A percentile compares a stretch with the other conserved stretches of the same genome.
Conservation (phyloP, 2,329 filamentous ascomycete species). For the Trichoderma oligosporum region DNA sequence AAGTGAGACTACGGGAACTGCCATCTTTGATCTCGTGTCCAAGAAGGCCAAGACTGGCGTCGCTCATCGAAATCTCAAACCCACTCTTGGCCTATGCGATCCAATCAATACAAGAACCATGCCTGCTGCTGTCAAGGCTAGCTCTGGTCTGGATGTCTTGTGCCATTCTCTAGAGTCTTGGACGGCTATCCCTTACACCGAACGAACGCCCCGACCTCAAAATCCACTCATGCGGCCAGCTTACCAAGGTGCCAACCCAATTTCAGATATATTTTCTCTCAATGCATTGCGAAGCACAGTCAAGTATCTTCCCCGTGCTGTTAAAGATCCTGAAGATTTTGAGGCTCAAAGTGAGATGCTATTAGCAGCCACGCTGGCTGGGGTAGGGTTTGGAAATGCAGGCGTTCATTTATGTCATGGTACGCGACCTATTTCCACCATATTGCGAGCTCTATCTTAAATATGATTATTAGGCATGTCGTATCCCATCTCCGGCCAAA, state of each 20-base stretch:
- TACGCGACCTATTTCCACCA: conserved; percentile 31
- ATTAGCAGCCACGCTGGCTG: conserved; percentile 86
- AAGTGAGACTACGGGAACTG: conserved; percentile 93
- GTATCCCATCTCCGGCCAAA: conserved; percentile 94
- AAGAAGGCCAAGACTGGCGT: conserved; percentile 94
- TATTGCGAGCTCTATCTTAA: not conserved
- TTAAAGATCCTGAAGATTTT: conserved; percentile 81
- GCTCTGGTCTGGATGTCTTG: conserved; percentile 88
- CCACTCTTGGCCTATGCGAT: conserved; percentile 81
- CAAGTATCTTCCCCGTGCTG: conserved; percentile 86
- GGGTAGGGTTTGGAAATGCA: conserved; percentile 95
- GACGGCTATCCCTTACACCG: conserved; percentile 93
- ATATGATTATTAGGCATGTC: conserved; percentile 69
- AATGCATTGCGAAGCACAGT: conserved; percentile 78
- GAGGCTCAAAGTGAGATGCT: conserved; percentile 97
- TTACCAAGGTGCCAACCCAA: conserved; percentile 96
- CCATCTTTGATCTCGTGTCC: conserved; percentile 91
- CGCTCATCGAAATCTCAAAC: conserved; percentile 91
- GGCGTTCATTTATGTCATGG: conserved; percentile 77
- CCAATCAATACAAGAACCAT: conserved; percentile 92
- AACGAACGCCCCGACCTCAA: conserved; percentile 75
- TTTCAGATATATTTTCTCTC: conserved; percentile 94
- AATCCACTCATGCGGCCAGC: conserved; percentile 91
- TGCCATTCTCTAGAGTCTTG: conserved; percentile 95
- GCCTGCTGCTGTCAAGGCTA: conserved; percentile 89